Base-by-base conservation (phyloP, 2,329 filamentous ascomycete genomes). In the Elsinoe necatrix region DNA sequence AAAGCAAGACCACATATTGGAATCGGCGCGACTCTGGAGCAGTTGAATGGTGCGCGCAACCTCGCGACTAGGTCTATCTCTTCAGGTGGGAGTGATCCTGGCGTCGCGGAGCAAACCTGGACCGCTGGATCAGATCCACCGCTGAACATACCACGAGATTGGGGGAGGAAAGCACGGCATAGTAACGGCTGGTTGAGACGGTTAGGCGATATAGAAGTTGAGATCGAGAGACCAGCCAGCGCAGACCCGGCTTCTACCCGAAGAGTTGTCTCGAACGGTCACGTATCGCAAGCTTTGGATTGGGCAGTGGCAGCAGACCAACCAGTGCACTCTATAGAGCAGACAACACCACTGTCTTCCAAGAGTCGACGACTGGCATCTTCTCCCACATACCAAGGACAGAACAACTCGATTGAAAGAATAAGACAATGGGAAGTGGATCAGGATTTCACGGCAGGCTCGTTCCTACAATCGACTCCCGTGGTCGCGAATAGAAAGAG, bases 381-480 rank as follows among this genome's bases (percentile, higher is more conserved):
- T 61, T 25, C 64, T 62, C 2, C 60, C 65, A 47, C 56, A 60
- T 60, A 29, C 12, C 8, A 7, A 34, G 47, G 35, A 20, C 29
- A 31, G 39, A 59, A 61, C 48, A 50, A 57, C 12, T 58, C 63
- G 20, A 27, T 64, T 7, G 63, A 65, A 20, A 45, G 58, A 23
- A 59, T 63, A 6, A 55, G 62, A 18, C 63, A 68, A 21, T 71
- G 66, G 69, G 69, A 73, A 55, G 59, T 67, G 9, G 69, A 70
- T 8, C 69, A 75, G 14, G 74, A 77, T 34, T 71, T 78, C 57
- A 72, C 74, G 55, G 68, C 71, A 18, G 70, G 68, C 16, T 75
- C 73, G 12, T 63, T 78, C 37, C 69, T 77, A 4, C 72, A 73
- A 3, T 77, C 75, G 3, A 78, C 76, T 2, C 76, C 76, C 12